Conservation (phyloP, 169 alveolate genomes). For the Fabrea salina region DNA sequence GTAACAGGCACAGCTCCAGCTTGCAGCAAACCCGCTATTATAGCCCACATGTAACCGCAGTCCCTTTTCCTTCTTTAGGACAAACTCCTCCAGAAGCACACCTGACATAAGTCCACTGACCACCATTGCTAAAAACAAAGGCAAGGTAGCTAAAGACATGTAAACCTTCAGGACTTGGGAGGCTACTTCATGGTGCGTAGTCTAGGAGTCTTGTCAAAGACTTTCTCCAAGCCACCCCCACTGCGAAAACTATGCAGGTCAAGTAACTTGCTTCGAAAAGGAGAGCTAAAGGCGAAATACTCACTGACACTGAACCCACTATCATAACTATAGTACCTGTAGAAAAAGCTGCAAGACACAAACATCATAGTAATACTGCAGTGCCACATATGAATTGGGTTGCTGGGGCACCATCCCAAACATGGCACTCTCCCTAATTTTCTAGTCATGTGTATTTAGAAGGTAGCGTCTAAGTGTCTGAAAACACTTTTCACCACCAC, state of each 20-base stretch:
- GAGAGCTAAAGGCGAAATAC: neutral
- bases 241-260: neutral
- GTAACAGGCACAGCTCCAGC: neutral
- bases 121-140: neutral
- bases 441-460: constrained; percentile 3
- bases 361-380: neutral
- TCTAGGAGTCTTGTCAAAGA: constrained; percentile 12
- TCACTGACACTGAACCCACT: neutral
- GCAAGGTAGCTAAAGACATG: neutral
- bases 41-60: constrained; percentile 10
- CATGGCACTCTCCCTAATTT: neutral
- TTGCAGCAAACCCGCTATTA: neutral
- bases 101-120: constrained; percentile 9
- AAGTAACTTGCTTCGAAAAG: neutral
- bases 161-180: neutral
- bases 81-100: neutral
- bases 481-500: neutral
- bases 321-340: neutral
- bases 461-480: constrained; percentile 1
- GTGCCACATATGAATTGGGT: neutral
- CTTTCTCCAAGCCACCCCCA: neutral
- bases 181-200: neutral
- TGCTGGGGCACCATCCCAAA: constrained; percentile 2
- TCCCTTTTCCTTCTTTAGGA: constrained; percentile 13
- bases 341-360: neutral